Conservation (phyloP, 2,329 filamentous ascomycete species). For the Didymella pomorum region DNA sequence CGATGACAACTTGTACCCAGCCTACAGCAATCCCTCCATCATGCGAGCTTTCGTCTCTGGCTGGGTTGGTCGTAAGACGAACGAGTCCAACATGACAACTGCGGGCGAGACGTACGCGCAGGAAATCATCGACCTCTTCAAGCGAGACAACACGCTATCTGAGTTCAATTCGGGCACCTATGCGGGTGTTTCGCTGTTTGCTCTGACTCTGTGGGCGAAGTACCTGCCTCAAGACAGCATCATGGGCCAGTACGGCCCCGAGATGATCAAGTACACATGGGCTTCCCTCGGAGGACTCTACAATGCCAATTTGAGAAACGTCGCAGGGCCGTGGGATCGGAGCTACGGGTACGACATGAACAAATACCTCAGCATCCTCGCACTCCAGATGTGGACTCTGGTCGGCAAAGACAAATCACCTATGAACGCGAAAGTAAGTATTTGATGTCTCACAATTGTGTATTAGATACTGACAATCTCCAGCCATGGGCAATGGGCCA, state of each 20-base stretch:
- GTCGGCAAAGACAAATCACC: slow-evolving; percentile 58
- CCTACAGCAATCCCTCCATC: slow-evolving; percentile 67
- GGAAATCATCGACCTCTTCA: slow-evolving; percentile 65
- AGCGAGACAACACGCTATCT: slow-evolving; percentile 63
- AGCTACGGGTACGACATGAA: slow-evolving; percentile 72
- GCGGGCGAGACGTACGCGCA: slow-evolving; percentile 65
- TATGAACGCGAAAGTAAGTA: slow-evolving; percentile 41
- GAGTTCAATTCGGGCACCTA: slow-evolving; percentile 72
- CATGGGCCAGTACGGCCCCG: slow-evolving; percentile 61
- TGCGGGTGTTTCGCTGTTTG: slow-evolving; percentile 67
- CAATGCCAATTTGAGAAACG: slow-evolving; percentile 66
- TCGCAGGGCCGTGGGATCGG: slow-evolving; percentile 71
- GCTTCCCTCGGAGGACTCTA: slow-evolving; percentile 61
- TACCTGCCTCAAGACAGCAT: slow-evolving; percentile 64
- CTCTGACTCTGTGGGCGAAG: slow-evolving; percentile 66
- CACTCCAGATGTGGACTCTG: slow-evolving; percentile 66
- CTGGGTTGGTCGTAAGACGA: slow-evolving; percentile 64
- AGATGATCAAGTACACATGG: slow-evolving; percentile 65
- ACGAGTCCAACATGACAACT: slow-evolving; percentile 66
- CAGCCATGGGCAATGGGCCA: slow-evolving; percentile 65
- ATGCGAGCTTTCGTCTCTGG: slow-evolving; percentile 70
- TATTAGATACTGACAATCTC: slow-evolving; percentile 7
- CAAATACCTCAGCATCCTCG: slow-evolving; percentile 65
- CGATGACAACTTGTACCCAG: slow-evolving; percentile 68
- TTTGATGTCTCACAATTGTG: too few species aligned